Percentiles rank a stretch among this genome's conserved stretches.
phyloP scores from a whole-genome alignment of 1,284 basidiomycete species.

The Pyrrhoderma noxium region DNA sequence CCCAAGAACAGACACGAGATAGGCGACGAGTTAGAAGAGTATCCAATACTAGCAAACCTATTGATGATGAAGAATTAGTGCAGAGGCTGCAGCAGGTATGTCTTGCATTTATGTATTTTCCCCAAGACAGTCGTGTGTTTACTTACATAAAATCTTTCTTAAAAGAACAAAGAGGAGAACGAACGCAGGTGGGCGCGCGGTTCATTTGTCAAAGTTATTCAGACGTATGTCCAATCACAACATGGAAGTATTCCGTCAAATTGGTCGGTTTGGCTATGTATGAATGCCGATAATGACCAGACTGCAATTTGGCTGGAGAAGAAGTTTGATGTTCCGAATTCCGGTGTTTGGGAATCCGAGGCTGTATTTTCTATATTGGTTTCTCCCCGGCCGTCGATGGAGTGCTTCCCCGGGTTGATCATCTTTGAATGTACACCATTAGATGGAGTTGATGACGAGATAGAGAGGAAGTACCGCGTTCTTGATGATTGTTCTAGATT shows the following conservation, averaged over 20 bases:
- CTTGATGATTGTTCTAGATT: constrained; percentile 65
- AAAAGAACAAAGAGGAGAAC: constrained; percentile 61
- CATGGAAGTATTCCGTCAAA: constrained; percentile 25
- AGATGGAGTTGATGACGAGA: constrained; percentile 49
- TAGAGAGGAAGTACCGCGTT: constrained; percentile 65
- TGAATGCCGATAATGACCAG: constrained; percentile 60
- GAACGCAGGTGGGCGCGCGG: constrained; percentile 62
- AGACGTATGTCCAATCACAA: constrained; percentile 30
- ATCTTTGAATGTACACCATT: constrained; percentile 65
- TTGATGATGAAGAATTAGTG: constrained; percentile 58
- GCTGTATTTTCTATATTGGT: constrained; percentile 48
- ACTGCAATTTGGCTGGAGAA: constrained; percentile 72
- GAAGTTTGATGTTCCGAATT: constrained; percentile 60
- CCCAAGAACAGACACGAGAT: constrained; percentile 25
- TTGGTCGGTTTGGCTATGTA: constrained; percentile 64
- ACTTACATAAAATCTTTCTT: constrained; percentile 16
- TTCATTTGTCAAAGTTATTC: constrained; percentile 50
- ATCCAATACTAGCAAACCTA: constrained; percentile 38
- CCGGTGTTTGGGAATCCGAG: constrained; percentile 53
- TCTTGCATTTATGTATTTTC: background rate
- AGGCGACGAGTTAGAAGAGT: constrained; percentile 41
- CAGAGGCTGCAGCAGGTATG: constrained; percentile 59
- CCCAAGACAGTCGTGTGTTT: background rate
- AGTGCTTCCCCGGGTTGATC: constrained; percentile 54
- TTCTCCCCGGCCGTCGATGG: constrained; percentile 20